phyloP scores from a whole-genome alignment of 257 asterid genomes.

The Verbena officinalis region DNA sequence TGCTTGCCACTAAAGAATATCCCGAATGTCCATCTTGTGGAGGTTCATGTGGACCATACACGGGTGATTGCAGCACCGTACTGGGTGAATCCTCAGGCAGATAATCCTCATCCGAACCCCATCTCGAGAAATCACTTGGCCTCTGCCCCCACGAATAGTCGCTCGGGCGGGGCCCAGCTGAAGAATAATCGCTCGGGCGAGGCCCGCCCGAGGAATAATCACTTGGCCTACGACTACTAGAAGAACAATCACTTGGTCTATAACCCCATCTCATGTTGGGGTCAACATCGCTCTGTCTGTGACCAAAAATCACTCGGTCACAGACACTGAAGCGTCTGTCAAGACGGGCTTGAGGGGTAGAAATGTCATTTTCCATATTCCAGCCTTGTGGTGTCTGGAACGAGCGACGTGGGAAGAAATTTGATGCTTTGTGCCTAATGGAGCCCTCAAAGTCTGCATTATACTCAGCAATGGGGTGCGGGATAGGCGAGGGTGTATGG shows the following conservation, averaged over 20 bases:
- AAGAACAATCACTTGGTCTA: constrained; percentile 66
- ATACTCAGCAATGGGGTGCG: constrained; percentile 81
- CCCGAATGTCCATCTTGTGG: constrained; percentile 57
- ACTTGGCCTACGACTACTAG: constrained; percentile 48
- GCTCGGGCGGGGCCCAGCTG: constrained; percentile 50
- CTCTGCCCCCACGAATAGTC: constrained; percentile 71
- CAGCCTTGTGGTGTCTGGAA: constrained; percentile 79
- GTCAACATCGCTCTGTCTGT: constrained; percentile 65
- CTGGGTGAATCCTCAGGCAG: constrained; percentile 74
- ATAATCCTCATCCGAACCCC: constrained; percentile 85
- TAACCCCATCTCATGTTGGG: constrained; percentile 50
- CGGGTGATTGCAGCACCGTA: constrained; percentile 60
- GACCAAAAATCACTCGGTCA: constrained; percentile 74
- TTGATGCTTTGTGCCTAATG: constrained; percentile 54
- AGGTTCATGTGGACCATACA: constrained; percentile 36
- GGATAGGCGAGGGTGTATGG: constrained; percentile 87
- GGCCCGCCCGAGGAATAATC: constrained; percentile 37
- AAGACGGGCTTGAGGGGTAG: constrained; percentile 62
- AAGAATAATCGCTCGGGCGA: constrained; percentile 54
- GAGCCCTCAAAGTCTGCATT: constrained; percentile 93
- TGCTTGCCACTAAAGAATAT: constrained; percentile 79
- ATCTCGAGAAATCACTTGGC: constrained; percentile 86
- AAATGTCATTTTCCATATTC: constrained; percentile 65
- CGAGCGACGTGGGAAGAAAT: constrained; percentile 70
- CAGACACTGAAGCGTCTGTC: constrained; percentile 84